Evolutionary conservation across 805 yeast species (phyloP).

Genomic region (Saccharomyces cerevisiae): DNA sequence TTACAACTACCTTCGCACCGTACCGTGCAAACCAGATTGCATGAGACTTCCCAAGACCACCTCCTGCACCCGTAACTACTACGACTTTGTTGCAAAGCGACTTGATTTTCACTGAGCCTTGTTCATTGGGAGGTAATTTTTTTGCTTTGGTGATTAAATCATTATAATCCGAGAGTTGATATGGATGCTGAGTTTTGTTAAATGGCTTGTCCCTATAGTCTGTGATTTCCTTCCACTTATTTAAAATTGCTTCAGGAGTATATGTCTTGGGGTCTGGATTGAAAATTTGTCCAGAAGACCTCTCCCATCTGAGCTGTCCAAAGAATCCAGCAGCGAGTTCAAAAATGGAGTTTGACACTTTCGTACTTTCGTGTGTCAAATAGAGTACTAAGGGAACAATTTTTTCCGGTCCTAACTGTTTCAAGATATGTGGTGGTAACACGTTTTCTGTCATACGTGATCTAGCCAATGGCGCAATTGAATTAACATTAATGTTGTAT

Average conservation of each 20-base stretch:
- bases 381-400: slow-evolving; percentile 86
- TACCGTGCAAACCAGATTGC: slow-evolving; percentile 77
- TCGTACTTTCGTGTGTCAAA: slow-evolving; percentile 57
- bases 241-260: slow-evolving; percentile 78
- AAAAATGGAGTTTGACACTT: slow-evolving; percentile 66
- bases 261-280: slow-evolving; percentile 60
- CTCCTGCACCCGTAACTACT: slow-evolving; percentile 89
- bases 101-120: slow-evolving; percentile 42
- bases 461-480: slow-evolving; percentile 90
- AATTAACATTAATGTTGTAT: slow-evolving; percentile 75
- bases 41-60: slow-evolving; percentile 88
- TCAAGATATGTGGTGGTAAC: slow-evolving; percentile 76
- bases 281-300: slow-evolving; percentile 79
- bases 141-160: slow-evolving; percentile 46
- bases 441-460: slow-evolving; percentile 93
- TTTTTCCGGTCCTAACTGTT: slow-evolving; percentile 74
- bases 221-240: slow-evolving; percentile 52
- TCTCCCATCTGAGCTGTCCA: slow-evolving; percentile 91
- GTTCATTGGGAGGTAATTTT: slow-evolving; percentile 48
- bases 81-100: slow-evolving; percentile 79
- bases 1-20: slow-evolving; percentile 92
- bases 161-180: slow-evolving; percentile 61
- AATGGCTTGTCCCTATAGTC: slow-evolving; percentile 54
- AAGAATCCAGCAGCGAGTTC: slow-evolving; percentile 93
- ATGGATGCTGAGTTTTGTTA: slow-evolving; percentile 57